Evolutionary conservation across 2,329 filamentous ascomycete genomes (phyloP).

Genomic region (Zymoseptoria crescenta): DNA sequence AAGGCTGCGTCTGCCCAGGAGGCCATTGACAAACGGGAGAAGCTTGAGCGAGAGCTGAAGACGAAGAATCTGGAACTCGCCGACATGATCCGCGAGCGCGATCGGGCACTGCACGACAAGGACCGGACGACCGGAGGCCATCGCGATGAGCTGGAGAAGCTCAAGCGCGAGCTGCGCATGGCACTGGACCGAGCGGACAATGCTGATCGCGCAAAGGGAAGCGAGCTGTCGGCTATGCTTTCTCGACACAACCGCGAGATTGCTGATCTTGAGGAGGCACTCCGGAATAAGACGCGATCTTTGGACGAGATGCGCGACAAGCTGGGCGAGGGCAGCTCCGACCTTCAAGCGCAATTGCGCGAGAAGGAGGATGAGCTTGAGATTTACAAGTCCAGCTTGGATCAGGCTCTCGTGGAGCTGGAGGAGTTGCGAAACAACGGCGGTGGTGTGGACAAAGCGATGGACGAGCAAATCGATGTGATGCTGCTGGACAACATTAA

Average conservation of each 20-base stretch:
- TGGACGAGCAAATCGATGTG: slow-evolving; percentile 86
- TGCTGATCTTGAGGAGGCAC: slow-evolving; percentile 87
- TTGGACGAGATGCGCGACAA: slow-evolving; percentile 76
- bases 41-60: slow-evolving; percentile 94
- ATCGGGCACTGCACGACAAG: slow-evolving; percentile 86
- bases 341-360: slow-evolving; percentile 74
- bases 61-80: slow-evolving; percentile 98
- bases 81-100: slow-evolving; percentile 95
- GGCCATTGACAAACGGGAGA: slow-evolving; percentile 88
- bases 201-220: slow-evolving; percentile 84
- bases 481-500: slow-evolving; percentile 77
- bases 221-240: slow-evolving; percentile 88
- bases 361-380: slow-evolving; percentile 98
- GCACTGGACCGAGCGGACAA: slow-evolving; percentile 88
- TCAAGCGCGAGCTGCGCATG: slow-evolving; percentile 87
- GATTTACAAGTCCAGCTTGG: slow-evolving; percentile 96
- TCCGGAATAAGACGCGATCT: slow-evolving; percentile 76
- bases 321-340: slow-evolving; percentile 70
- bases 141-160: slow-evolving; percentile 88
- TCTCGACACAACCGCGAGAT: slow-evolving; percentile 96
- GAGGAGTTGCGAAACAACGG: slow-evolving; percentile 66
- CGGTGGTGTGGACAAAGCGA: slow-evolving; percentile 62
- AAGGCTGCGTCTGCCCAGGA: slow-evolving; percentile 97
- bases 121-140: slow-evolving; percentile 79
- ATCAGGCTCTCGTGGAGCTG: slow-evolving; percentile 86